Evolutionary conservation across 1,284 basidiomycete species (phyloP).

Genomic region (Pseudozyma sp.): DNA sequence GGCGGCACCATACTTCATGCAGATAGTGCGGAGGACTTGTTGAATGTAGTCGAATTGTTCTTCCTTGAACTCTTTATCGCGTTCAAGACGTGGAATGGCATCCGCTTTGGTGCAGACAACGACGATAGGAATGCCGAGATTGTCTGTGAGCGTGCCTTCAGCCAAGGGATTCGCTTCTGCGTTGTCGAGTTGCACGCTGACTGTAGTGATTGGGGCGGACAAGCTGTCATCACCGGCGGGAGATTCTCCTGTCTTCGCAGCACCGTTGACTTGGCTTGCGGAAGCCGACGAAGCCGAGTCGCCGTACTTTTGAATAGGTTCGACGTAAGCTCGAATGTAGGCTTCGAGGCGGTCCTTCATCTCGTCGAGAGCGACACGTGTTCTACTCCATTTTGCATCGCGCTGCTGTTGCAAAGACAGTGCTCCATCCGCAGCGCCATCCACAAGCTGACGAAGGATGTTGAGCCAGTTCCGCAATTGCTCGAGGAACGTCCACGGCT

Average conservation of each 20-base stretch:
- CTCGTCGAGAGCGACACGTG: conserved; percentile 71
- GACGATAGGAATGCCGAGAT: conserved; percentile 84
- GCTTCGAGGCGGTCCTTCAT: conserved; percentile 84
- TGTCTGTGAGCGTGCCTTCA: conserved; percentile 58
- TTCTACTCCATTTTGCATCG: conserved; percentile 76
- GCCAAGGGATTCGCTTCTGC: conserved; percentile 45
- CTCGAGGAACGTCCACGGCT: conserved; percentile 89
- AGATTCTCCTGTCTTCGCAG: not conserved
- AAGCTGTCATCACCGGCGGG: conserved; percentile 63
- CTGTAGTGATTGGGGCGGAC: conserved; percentile 72
- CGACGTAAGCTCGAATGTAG: conserved; percentile 86
- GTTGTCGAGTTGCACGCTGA: conserved; percentile 68
- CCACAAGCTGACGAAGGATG: conserved; percentile 45
- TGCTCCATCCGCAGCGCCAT: conserved; percentile 74
- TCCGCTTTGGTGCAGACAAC: conserved; percentile 83
- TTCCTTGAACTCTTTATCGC: conserved; percentile 74
- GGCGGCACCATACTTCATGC: conserved; percentile 90
- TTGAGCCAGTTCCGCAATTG: conserved; percentile 86
- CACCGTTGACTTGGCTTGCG: not conserved
- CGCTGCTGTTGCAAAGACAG: conserved; percentile 74
- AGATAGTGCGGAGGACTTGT: conserved; percentile 91
- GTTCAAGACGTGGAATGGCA: conserved; percentile 67
- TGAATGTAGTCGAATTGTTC: conserved; percentile 94
- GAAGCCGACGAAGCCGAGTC: conserved; percentile 4
- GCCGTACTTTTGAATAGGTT: conserved; percentile 74